Percentiles rank a stretch among this genome's conserved stretches.
Conservation (phyloP, 140 eudicot genomes). For the Oenanthe javanica region DNA sequence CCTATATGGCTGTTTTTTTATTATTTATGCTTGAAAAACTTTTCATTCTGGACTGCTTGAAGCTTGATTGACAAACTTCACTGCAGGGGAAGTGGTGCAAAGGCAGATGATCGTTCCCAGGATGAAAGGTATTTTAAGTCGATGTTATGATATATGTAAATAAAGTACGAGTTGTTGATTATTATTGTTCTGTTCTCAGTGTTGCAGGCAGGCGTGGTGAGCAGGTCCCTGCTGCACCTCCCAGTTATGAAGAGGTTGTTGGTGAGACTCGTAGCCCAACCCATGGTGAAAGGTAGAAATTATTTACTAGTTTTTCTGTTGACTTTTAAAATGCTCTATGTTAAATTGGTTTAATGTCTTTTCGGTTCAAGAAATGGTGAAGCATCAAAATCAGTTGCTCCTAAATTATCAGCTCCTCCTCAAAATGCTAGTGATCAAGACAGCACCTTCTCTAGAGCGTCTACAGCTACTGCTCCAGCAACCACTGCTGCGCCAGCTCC, state of each 20-base stretch:
- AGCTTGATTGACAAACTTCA: background rate
- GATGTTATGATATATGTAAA: background rate
- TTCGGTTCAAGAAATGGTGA: constrained; percentile 54
- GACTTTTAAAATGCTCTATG: background rate
- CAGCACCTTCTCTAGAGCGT: constrained; percentile 17
- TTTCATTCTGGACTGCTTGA: background rate
- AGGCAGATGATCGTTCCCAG: constrained; percentile 49
- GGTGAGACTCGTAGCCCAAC: constrained; percentile 58
- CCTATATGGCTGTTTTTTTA: background rate
- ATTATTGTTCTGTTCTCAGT: constrained; percentile 14
- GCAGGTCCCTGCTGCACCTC: constrained; percentile 61
- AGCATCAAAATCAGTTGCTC: constrained; percentile 35
- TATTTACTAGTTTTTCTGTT: background rate
- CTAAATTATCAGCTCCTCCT: constrained; percentile 48
- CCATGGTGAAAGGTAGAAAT: constrained; percentile 54
- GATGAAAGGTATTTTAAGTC: constrained; percentile 58
- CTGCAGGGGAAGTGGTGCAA: constrained; percentile 62
- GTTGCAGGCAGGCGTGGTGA: constrained; percentile 44
- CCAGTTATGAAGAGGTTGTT: constrained; percentile 80
- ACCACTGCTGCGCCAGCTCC: constrained; percentile 18
- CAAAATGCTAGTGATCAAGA: constrained; percentile 23
- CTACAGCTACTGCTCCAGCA: constrained; percentile 22
- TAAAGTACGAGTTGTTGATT: background rate
- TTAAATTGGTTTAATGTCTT: background rate
- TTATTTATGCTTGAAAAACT: background rate